phyloP scores from a whole-genome alignment of 805 yeast species.

The Ogataea naganishii region DNA sequence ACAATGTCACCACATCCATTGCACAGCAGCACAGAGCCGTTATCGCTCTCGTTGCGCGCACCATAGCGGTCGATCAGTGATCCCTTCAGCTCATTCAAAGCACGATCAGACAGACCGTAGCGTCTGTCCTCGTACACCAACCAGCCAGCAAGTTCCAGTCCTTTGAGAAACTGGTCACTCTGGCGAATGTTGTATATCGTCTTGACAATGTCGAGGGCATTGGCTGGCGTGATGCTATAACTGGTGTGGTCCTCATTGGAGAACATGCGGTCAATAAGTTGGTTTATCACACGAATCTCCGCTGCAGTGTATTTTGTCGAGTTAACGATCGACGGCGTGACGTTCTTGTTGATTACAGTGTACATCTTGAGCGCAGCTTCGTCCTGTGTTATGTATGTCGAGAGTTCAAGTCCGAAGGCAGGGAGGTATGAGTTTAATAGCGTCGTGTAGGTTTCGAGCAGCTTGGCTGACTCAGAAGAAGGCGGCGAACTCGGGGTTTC shows the following conservation, averaged over 20 bases:
- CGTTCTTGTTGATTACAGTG: conserved; percentile 30
- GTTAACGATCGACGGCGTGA: conserved; percentile 28
- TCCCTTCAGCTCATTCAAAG: conserved; percentile 38
- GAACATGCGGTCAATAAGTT: conserved; percentile 30
- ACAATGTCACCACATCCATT: conserved; percentile 43
- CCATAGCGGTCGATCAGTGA: conserved; percentile 38
- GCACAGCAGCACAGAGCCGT: conserved; percentile 37
- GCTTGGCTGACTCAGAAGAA: no score
- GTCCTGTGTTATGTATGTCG: conserved; percentile 21
- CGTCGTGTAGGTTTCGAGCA: no score
- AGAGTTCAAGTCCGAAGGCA: conserved; percentile 32
- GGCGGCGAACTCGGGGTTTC: no score
- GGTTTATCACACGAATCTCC: conserved; percentile 39
- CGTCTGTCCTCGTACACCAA: conserved; percentile 27
- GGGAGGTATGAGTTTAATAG: conserved; percentile 19
- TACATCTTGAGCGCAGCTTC: conserved; percentile 25
- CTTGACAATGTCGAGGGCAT: conserved; percentile 24
- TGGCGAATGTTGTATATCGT: conserved; percentile 26
- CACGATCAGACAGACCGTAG: conserved; percentile 29
- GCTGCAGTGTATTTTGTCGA: conserved; percentile 26
- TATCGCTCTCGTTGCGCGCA: conserved; percentile 13
- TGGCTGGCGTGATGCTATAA: conserved; percentile 26
- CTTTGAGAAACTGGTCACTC: conserved; percentile 28
- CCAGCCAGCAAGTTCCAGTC: conserved; percentile 47
- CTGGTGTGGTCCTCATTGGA: conserved; percentile 18